Percentiles rank a stretch among this genome's conserved stretches.
Conservation (phyloP, 805 yeast species). For the Middelhovenomyces tepae region DNA sequence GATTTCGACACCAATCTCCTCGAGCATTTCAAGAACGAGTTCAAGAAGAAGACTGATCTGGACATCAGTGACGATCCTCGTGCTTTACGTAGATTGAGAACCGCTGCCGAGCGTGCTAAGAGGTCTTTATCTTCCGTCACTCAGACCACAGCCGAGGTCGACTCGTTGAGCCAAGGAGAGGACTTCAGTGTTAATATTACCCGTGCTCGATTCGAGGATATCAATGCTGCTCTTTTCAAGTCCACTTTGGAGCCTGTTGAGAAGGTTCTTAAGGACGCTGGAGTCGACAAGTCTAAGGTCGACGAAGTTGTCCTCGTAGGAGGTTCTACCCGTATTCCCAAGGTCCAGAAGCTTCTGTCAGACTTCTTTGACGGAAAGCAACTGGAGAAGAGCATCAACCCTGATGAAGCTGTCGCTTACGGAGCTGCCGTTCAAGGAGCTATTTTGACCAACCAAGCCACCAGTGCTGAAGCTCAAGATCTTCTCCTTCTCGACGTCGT, state of each 20-base stretch:
- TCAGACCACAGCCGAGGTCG: slow-evolving; percentile 46
- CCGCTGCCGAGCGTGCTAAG: slow-evolving; percentile 99
- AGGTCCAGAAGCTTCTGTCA: slow-evolving; percentile 87
- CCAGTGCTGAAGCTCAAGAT: slow-evolving; percentile 89
- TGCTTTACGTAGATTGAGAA: slow-evolving; percentile 96
- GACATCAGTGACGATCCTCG: slow-evolving; percentile 88
- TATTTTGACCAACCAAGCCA: slow-evolving; percentile 87
- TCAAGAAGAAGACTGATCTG: slow-evolving; percentile 89
- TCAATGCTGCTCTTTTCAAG: slow-evolving; percentile 88
- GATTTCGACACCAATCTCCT: slow-evolving; percentile 96
- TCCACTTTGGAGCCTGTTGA: slow-evolving; percentile 91
- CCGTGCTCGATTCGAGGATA: slow-evolving; percentile 97
- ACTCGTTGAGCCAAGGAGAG: slow-evolving; percentile 83
- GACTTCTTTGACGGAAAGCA: slow-evolving; percentile 97
- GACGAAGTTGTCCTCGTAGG: slow-evolving; percentile 96
- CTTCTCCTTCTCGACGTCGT: slow-evolving; percentile 92
- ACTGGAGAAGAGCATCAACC: slow-evolving; percentile 94
- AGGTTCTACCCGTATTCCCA: slow-evolving; percentile 99
- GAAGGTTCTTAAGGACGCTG: slow-evolving; percentile 88
- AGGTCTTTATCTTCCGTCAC: slow-evolving; percentile 95
- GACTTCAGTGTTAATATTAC: slow-evolving; percentile 90
- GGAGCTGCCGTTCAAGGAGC: slow-evolving; percentile 99
- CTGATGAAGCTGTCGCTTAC: slow-evolving; percentile 98
- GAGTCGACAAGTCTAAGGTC: slow-evolving; percentile 72
- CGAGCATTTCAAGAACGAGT: slow-evolving; percentile 86